phyloP scores from a whole-genome alignment of 768 basidiomycete genomes.

The Suillus paluster region DNA sequence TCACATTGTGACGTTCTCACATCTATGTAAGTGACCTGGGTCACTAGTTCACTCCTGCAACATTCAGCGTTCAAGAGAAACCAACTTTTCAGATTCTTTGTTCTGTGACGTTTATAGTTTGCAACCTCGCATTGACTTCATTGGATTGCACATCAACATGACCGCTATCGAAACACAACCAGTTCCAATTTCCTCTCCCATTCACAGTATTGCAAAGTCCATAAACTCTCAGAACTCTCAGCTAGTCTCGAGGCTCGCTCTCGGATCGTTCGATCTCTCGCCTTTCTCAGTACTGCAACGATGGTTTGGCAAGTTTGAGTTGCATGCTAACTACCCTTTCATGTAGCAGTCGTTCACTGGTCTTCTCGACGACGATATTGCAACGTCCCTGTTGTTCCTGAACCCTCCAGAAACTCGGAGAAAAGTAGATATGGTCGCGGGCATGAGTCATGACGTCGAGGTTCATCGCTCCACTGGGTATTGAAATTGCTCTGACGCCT shows the following conservation, averaged over 20 bases:
- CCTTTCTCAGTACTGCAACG: conserved; percentile 29
- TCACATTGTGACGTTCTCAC: too few relatives aligned
- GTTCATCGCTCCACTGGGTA: conserved; percentile 25
- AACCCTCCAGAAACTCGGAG: not conserved
- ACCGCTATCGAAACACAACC: not conserved
- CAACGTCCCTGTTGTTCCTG: conserved; percentile 9
- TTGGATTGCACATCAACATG: conserved; percentile 6
- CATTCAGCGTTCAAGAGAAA: not conserved
- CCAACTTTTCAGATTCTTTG: too few relatives aligned
- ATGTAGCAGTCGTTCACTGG: conserved; percentile 38
- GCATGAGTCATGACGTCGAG: conserved; percentile 48
- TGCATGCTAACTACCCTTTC: not conserved
- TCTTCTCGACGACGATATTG: conserved; percentile 31
- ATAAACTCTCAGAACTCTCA: not conserved
- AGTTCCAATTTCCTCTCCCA: conserved; percentile 1
- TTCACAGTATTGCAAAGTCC: not conserved
- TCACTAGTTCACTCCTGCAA: not conserved
- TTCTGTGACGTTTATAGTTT: not conserved
- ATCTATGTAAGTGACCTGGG: not conserved
- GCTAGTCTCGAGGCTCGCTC: conserved; percentile 9
- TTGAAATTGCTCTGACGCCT: not conserved
- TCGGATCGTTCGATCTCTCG: conserved; percentile 21
- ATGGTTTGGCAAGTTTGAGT: not conserved
- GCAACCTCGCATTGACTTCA: not conserved
- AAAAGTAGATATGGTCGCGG: conserved; percentile 9